Conservation (phyloP, 257 asterid genomes). For the Plantago major region DNA sequence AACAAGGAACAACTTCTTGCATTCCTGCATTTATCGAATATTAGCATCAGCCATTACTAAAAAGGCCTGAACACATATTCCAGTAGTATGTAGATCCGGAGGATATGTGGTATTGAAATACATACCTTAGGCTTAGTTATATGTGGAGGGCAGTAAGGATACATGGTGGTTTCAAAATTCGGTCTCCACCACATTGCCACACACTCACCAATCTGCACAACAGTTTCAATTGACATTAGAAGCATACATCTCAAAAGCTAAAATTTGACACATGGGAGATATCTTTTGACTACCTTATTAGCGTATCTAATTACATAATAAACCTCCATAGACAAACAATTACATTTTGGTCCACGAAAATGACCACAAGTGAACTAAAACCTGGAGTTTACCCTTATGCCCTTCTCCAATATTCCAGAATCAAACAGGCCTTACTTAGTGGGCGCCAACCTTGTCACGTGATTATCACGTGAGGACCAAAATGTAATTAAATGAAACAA, state of each 20-base stretch:
- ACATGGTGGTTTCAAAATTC: slow-evolving; percentile 86
- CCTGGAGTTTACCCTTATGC: no score
- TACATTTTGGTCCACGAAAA: no score
- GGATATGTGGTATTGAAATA: not conserved
- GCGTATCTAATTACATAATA: no score
- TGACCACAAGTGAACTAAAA: no score
- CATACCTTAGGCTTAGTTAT: slow-evolving; percentile 85
- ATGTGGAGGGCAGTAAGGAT: slow-evolving; percentile 97
- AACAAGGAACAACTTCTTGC: slow-evolving; percentile 89
- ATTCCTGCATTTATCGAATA: slow-evolving; percentile 53
- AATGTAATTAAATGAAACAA: no score
- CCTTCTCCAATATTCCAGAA: no score
- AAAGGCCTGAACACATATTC: not conserved
- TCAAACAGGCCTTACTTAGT: no score
- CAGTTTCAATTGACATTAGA: not conserved
- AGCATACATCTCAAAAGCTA: slow-evolving; percentile 10
- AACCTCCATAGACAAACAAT: no score
- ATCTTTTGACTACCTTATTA: no score
- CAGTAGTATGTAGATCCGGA: not conserved
- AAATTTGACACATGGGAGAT: no score
- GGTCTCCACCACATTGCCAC: slow-evolving; percentile 99
- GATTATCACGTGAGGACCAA: no score
- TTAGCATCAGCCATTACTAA: not conserved
- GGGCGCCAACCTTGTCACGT: no score
- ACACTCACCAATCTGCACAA: slow-evolving; percentile 88